Percentiles rank a stretch among this genome's conserved stretches.
These are phyloP conservation scores for Saccharomycopsis guyanensis DNA, from an alignment of 805 yeast species.

Conservation along the genomic window DNA sequence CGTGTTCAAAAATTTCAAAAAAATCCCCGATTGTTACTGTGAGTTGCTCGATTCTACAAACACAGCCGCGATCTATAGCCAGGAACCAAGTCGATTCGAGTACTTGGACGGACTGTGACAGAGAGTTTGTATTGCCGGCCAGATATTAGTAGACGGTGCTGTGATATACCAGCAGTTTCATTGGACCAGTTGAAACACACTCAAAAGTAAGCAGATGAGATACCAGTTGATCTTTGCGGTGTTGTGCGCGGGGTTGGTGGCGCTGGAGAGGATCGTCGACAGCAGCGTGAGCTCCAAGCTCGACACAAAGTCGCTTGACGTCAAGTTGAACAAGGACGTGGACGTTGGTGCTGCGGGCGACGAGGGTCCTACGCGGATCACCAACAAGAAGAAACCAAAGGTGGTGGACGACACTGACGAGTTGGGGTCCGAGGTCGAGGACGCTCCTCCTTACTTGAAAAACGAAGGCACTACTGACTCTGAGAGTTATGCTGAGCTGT, in stretches of 20 bases:
- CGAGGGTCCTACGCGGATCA: not conserved
- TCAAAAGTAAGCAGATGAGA: not conserved
- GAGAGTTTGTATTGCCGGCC: too few species aligned
- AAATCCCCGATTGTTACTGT: not conserved
- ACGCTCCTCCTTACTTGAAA: constrained; percentile 8
- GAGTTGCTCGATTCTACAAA: not conserved
- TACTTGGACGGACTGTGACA: too few species aligned
- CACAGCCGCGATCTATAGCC: too few species aligned
- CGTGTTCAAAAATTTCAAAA: not conserved
- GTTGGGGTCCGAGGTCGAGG: constrained; percentile 4
- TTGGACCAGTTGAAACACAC: too few species aligned
- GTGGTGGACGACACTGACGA: constrained; percentile 6
- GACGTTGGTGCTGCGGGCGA: constrained; percentile 1
- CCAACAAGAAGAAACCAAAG: constrained; percentile 9
- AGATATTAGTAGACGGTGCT: too few species aligned
- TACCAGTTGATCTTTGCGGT: not conserved
- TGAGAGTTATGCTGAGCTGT: not conserved
- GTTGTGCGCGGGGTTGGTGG: not conserved
- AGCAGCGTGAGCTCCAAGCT: constrained; percentile 9
- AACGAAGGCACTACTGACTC: not conserved
- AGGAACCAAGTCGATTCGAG: too few species aligned
- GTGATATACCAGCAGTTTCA: too few species aligned
- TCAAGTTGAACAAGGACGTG: constrained; percentile 1
- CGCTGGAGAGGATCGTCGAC: not conserved
- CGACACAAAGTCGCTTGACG: constrained; percentile 15